Conservation (phyloP, 805 yeast species). For the Saccharomyces paradoxus region DNA sequence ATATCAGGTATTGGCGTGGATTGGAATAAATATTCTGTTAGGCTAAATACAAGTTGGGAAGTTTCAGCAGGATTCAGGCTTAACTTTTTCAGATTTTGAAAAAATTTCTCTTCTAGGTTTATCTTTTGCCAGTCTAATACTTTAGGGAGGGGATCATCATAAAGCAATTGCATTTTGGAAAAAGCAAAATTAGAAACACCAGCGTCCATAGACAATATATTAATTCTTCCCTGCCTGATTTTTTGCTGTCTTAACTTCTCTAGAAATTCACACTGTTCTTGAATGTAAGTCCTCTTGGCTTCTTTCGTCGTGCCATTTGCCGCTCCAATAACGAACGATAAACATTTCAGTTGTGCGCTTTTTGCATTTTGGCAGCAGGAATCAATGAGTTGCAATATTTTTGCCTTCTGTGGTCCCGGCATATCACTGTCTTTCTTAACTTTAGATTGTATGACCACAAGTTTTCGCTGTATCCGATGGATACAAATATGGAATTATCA, state of each 20-base stretch:
- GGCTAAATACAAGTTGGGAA: conserved; percentile 15
- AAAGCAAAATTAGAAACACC: conserved; percentile 34
- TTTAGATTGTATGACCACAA: neutral
- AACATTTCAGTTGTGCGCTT: conserved; percentile 9
- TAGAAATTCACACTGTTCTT: conserved; percentile 9
- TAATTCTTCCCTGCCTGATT: conserved; percentile 10
- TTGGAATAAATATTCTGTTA: conserved; percentile 22
- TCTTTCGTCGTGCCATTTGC: conserved; percentile 16
- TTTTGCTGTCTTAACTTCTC: conserved; percentile 6
- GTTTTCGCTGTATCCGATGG: neutral
- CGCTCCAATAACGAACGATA: conserved; percentile 20
- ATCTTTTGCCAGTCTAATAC: conserved; percentile 33
- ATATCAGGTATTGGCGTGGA: conserved; percentile 30
- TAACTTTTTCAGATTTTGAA: conserved; percentile 5
- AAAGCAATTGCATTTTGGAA: conserved; percentile 20
- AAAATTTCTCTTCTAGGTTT: conserved; percentile 18
- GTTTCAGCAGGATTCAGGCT: conserved; percentile 21
- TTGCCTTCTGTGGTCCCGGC: neutral
- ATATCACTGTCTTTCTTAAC: neutral
- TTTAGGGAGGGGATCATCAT: conserved; percentile 17
- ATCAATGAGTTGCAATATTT: neutral
- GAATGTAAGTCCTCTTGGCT: conserved; percentile 7
- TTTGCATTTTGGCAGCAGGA: conserved; percentile 4
- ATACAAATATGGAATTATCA: neutral
- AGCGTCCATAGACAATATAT: conserved; percentile 31